Evolutionary conservation across 345 rosid genomes (phyloP).

Genomic region (Raphanus sativus): DNA sequence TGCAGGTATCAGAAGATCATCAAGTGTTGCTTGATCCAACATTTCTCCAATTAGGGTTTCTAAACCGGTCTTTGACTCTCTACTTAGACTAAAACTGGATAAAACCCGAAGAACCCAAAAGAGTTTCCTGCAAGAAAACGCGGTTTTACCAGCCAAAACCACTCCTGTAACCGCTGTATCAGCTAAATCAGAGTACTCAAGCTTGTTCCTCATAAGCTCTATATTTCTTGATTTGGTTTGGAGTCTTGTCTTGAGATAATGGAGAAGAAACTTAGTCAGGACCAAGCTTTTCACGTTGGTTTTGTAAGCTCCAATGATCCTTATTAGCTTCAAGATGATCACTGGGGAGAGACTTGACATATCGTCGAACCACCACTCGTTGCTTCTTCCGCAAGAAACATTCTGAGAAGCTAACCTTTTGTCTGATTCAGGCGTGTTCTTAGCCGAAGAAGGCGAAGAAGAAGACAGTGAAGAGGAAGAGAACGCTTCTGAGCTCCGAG

Average conservation of each 20-base stretch:
- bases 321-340: constrained; percentile 53
- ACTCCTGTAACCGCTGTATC: constrained; percentile 62
- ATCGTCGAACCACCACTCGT: constrained; percentile 77
- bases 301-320: constrained; percentile 48
- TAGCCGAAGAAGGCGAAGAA: constrained; percentile 27
- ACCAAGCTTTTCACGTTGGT: constrained; percentile 48
- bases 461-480: constrained; percentile 52
- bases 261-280: constrained; percentile 63
- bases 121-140: constrained; percentile 72
- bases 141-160: constrained; percentile 28
- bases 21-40: constrained; percentile 73
- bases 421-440: constrained; percentile 35
- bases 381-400: constrained; percentile 39
- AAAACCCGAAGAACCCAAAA: constrained; percentile 55
- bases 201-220: constrained; percentile 27
- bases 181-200: constrained; percentile 44
- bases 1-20: constrained; percentile 61
- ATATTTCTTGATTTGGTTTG: constrained; percentile 28
- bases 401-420: constrained; percentile 34
- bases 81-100: constrained; percentile 50
- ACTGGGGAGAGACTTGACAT: constrained; percentile 49
- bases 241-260: constrained; percentile 53
- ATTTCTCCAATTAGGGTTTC: constrained; percentile 65
- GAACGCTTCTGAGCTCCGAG: constrained; percentile 45
- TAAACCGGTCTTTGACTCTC: constrained; percentile 49